Percentiles rank a stretch among this genome's conserved stretches.
These are phyloP conservation scores for Lanmaoa rubissima DNA, from an alignment of 768 basidiomycete species.

Conservation along the genomic window DNA sequence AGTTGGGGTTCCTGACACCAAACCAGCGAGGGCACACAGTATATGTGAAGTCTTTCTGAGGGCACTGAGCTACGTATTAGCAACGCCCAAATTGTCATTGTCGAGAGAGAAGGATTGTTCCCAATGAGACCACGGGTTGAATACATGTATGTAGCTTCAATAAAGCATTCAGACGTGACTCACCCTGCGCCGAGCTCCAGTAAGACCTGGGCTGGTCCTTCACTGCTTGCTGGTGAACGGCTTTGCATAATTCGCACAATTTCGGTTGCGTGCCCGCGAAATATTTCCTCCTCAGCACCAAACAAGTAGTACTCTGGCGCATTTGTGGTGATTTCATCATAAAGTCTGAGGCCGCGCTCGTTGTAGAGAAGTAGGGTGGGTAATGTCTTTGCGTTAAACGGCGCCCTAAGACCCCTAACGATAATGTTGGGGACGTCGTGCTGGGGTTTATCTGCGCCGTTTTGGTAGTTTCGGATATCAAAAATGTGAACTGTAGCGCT, in stretches of 20 bases:
- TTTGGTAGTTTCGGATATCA: slow-evolving; percentile 21
- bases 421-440: slow-evolving; percentile 47
- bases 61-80: slow-evolving; percentile 47
- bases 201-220: slow-evolving; percentile 52
- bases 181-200: slow-evolving; percentile 96
- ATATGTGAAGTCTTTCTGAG: slow-evolving; percentile 88
- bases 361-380: slow-evolving; percentile 88
- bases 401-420: slow-evolving; percentile 52
- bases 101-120: neutral
- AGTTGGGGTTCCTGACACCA: slow-evolving; percentile 38
- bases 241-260: slow-evolving; percentile 74
- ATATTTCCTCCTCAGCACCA: slow-evolving; percentile 80
- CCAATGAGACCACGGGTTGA: neutral
- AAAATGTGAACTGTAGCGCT: slow-evolving; percentile 18
- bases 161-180: slow-evolving; percentile 28
- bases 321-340: slow-evolving; percentile 80
- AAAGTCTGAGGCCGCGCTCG: slow-evolving; percentile 79
- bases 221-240: slow-evolving; percentile 15
- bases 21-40: slow-evolving; percentile 63
- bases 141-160: neutral
- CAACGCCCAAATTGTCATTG: neutral
- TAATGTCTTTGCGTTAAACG: slow-evolving; percentile 56
- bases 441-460: neutral
- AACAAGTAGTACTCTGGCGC: slow-evolving; percentile 90
- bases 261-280: slow-evolving; percentile 67